Base-by-base conservation (phyloP, 2,329 filamentous ascomycete genomes). In the Arthrobotrys pseudoclavata region DNA sequence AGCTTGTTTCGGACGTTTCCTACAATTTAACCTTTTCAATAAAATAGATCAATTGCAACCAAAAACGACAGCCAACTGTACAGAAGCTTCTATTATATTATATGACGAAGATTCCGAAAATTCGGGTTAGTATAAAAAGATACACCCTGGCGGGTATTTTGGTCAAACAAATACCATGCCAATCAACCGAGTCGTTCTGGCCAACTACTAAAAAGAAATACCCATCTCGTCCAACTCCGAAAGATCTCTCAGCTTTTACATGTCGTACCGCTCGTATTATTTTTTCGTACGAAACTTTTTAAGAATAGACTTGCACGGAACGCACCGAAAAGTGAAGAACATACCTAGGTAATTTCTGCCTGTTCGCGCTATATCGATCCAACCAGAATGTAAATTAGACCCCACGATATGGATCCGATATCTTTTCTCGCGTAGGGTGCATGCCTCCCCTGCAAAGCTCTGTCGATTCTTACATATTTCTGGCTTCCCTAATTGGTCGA, bases 1-100 rank as follows among this genome's bases (percentile, higher is more conserved):
- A 71, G 68, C 68, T 71, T 71, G 48, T 34, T 69, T 69, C 42
- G 4, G 13, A 29, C 6, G 48, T 34, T 69, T 69, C 42, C 10
- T 20, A 29, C 6, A 42, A 64, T 52, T 71, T 50, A 22, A 42
- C 22, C 48, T 26, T 29, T 29, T 29, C 7, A 4, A 29, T 29
- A 34, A 34, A 9, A 5, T 34, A 34, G 7, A 34, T 34, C n/a
- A n/a, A n/a, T n/a, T n/a, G n/a, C n/a, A n/a, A n/a, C n/a, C n/a
- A n/a, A n/a, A n/a, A n/a, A 34, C 12, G 12, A 34, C 31, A 9
- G 31, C 31, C 31, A 34, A 34, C 31, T 34, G 7, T 29, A 34
- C 20, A 26, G 12, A 40, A 12, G 37, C 9, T 40, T 15, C 1
- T n/a, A 50, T 26, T 1, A 24, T 26, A 52, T 10, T 34, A 34